Evolutionary conservation across 352 stramenopile species (phyloP).

Genomic region (Pythium dissimile): DNA sequence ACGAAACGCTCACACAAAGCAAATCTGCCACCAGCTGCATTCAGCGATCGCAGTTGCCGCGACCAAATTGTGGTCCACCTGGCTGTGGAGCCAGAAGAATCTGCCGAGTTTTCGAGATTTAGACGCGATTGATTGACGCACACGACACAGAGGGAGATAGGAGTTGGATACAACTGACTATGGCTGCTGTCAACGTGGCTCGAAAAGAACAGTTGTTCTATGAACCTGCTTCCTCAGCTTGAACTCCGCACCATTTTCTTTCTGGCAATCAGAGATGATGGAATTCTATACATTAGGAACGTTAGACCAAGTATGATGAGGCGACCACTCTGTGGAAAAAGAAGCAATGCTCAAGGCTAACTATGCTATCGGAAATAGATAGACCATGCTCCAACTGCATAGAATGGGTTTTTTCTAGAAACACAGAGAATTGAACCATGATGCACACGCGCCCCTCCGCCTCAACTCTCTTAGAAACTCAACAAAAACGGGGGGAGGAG

Average conservation of each 20-base stretch:
- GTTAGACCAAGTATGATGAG: too few species aligned
- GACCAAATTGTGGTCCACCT: slow-evolving; percentile 11
- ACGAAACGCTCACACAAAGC: slow-evolving; percentile 2
- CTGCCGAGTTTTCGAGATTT: background rate
- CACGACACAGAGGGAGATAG: background rate
- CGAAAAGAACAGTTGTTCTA: too few species aligned
- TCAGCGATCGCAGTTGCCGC: slow-evolving; percentile 16
- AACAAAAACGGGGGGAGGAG: slow-evolving; percentile 8
- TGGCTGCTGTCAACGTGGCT: slow-evolving; percentile 1
- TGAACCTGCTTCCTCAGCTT: too few species aligned
- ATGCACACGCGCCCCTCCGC: too few species aligned
- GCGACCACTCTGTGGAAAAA: too few species aligned
- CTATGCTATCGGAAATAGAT: too few species aligned
- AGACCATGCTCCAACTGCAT: too few species aligned
- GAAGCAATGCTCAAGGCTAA: background rate
- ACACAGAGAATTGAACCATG: too few species aligned
- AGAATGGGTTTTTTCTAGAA: too few species aligned
- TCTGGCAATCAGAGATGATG: too few species aligned
- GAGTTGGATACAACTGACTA: background rate
- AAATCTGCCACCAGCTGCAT: background rate
- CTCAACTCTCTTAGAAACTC: background rate
- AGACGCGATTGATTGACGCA: background rate
- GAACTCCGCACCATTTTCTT: too few species aligned
- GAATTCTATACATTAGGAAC: too few species aligned
- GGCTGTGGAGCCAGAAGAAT: background rate